phyloP scores from a whole-genome alignment of 768 basidiomycete genomes.

The Hemileccinum impolitum region DNA sequence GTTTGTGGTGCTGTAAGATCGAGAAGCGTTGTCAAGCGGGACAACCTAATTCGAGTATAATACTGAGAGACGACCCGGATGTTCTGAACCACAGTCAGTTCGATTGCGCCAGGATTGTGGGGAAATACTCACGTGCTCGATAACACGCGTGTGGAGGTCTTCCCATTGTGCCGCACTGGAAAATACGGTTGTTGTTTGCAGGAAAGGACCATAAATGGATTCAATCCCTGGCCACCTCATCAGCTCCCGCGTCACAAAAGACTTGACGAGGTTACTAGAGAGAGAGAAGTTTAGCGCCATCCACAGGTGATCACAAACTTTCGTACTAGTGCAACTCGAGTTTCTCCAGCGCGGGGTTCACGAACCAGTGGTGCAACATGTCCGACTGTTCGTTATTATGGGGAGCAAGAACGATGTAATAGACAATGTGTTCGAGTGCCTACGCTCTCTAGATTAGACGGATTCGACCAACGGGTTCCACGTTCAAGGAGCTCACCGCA shows the following conservation, averaged over 20 bases:
- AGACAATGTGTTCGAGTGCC: slow-evolving; percentile 94
- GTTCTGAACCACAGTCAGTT: slow-evolving; percentile 54
- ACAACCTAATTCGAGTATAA: slow-evolving; percentile 88
- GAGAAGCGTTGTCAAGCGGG: slow-evolving; percentile 80
- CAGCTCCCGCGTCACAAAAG: slow-evolving; percentile 87
- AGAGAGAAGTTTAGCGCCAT: slow-evolving; percentile 12
- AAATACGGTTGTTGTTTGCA: slow-evolving; percentile 82
- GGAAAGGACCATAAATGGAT: slow-evolving; percentile 77
- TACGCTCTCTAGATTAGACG: slow-evolving; percentile 29
- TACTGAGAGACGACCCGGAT: slow-evolving; percentile 92
- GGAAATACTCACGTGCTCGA: slow-evolving; percentile 79
- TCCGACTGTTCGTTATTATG: slow-evolving; percentile 98
- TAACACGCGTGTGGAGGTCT: slow-evolving; percentile 90
- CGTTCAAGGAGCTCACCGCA: slow-evolving; percentile 43
- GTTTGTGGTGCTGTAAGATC: slow-evolving; percentile 81
- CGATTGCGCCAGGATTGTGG: neutral
- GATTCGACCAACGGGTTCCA: neutral
- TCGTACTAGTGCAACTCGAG: slow-evolving; percentile 81
- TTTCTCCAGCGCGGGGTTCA: slow-evolving; percentile 74
- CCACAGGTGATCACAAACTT: slow-evolving; percentile 3
- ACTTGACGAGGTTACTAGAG: slow-evolving; percentile 85
- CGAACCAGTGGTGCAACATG: slow-evolving; percentile 86
- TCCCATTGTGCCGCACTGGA: slow-evolving; percentile 81
- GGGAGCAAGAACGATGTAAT: slow-evolving; percentile 89
- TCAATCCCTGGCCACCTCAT: slow-evolving; percentile 98